phyloP scores from a whole-genome alignment of 805 yeast species.

The Monosporozyma servazzii region DNA sequence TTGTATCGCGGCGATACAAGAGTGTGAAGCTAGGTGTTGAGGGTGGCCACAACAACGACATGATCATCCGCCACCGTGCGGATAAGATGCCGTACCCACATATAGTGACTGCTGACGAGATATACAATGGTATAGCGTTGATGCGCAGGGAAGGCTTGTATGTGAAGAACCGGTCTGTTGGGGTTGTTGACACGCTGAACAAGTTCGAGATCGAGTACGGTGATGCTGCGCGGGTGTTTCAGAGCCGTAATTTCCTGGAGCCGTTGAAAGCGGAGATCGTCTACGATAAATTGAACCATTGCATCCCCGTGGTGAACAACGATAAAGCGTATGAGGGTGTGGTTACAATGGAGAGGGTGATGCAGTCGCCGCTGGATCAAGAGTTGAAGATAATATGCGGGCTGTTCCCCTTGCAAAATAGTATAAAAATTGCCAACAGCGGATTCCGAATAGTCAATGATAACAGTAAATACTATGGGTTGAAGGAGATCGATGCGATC shows the following conservation, averaged over 20 bases:
- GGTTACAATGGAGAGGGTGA: background rate
- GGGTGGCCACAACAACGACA: no score
- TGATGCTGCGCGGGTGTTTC: background rate
- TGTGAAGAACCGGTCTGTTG: constrained; percentile 5
- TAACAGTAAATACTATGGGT: background rate
- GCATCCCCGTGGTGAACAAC: background rate
- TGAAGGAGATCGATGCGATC: background rate
- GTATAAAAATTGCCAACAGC: background rate
- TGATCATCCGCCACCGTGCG: no score
- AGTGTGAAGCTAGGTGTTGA: background rate
- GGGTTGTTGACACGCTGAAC: constrained; percentile 10
- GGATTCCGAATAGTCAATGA: background rate
- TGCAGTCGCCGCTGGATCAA: background rate
- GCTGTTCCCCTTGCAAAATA: background rate
- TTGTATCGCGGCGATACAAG: background rate
- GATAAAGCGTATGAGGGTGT: background rate
- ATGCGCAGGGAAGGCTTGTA: constrained; percentile 1
- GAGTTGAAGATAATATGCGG: background rate
- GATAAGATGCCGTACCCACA: constrained; percentile 11
- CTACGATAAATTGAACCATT: background rate
- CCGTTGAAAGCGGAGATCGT: constrained; percentile 6
- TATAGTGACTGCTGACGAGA: constrained; percentile 13
- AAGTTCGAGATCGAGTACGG: constrained; percentile 17
- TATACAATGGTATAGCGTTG: constrained; percentile 8
- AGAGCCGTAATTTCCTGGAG: no score